phyloP scores from a whole-genome alignment of 805 yeast genomes.

The fission yeast (Schizosaccharomyces pombe) region DNA sequence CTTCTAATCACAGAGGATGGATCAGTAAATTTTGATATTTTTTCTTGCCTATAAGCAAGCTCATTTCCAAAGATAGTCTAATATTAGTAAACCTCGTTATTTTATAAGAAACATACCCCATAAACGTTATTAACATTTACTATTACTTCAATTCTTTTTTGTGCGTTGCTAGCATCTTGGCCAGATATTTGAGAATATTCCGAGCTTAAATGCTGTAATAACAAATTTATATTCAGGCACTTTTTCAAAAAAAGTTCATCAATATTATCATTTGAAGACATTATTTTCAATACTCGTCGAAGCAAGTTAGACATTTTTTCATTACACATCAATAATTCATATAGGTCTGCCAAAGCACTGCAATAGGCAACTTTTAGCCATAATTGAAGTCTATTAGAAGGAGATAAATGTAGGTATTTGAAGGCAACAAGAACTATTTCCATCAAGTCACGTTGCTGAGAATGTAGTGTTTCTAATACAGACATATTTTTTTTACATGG shows the following conservation, averaged over 20 bases:
- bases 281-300: background rate
- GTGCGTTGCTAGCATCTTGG: too few relatives aligned
- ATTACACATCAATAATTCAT: background rate
- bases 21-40: constrained; percentile 6
- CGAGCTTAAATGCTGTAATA: background rate
- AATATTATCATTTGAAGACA: background rate
- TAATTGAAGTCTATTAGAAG: background rate
- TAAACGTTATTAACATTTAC: background rate
- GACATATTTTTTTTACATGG: background rate
- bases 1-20: constrained; percentile 1
- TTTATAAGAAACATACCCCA: background rate
- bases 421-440: background rate
- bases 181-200: too few relatives aligned
- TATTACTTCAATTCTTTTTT: background rate
- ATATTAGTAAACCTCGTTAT: constrained; percentile 27
- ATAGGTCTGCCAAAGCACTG: background rate
- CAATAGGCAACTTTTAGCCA: background rate
- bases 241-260: background rate
- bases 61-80: constrained; percentile 37
- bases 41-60: constrained; percentile 9
- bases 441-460: background rate
- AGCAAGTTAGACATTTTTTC: background rate
- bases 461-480: background rate
- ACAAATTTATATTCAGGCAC: background rate
- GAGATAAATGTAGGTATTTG: background rate